Evolutionary conservation across 2,329 filamentous ascomycete genomes (phyloP).

Genomic region (Xylariaceae sp.): DNA sequence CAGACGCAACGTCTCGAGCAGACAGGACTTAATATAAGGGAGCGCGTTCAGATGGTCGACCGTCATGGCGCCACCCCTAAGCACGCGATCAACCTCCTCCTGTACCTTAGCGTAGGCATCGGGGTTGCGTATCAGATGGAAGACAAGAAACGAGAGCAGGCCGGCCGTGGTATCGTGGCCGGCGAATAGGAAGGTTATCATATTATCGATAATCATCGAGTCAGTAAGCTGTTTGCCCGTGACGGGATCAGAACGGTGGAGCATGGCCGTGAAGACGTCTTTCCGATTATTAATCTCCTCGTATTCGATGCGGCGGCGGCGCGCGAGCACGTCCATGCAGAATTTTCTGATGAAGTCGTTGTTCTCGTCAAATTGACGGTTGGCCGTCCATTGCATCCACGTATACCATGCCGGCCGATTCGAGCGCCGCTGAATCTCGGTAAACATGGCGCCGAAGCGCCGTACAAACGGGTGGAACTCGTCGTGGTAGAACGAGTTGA

Average conservation of each 20-base stretch:
- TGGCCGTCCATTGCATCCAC: slow-evolving; percentile 12
- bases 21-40: slow-evolving; percentile 57
- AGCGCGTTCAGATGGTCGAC: slow-evolving; percentile 56
- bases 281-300: slow-evolving; percentile 33
- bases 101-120: slow-evolving; percentile 53
- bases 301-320: background rate
- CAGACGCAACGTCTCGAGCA: slow-evolving; percentile 58
- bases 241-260: slow-evolving; percentile 56
- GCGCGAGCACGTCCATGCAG: slow-evolving; percentile 1
- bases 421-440: slow-evolving; percentile 15
- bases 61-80: slow-evolving; percentile 51
- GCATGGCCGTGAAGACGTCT: slow-evolving; percentile 59
- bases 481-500: slow-evolving; percentile 24
- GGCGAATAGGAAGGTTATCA: slow-evolving; percentile 60
- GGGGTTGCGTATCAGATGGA: slow-evolving; percentile 57
- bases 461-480: slow-evolving; percentile 11
- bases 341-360: slow-evolving; percentile 3
- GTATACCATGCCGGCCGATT: slow-evolving; percentile 21
- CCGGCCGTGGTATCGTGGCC: slow-evolving; percentile 61
- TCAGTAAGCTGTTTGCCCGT: slow-evolving; percentile 55
- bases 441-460: slow-evolving; percentile 6
- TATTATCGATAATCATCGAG: slow-evolving; percentile 55
- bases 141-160: slow-evolving; percentile 56
- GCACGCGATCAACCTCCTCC: slow-evolving; percentile 58
- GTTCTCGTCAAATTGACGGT: slow-evolving; percentile 25